A percentile compares a stretch with the other conserved stretches of the same genome.
Evolutionary conservation across 2,329 filamentous ascomycete genomes (phyloP).

Genomic region (Botrytis hyacinthi): DNA sequence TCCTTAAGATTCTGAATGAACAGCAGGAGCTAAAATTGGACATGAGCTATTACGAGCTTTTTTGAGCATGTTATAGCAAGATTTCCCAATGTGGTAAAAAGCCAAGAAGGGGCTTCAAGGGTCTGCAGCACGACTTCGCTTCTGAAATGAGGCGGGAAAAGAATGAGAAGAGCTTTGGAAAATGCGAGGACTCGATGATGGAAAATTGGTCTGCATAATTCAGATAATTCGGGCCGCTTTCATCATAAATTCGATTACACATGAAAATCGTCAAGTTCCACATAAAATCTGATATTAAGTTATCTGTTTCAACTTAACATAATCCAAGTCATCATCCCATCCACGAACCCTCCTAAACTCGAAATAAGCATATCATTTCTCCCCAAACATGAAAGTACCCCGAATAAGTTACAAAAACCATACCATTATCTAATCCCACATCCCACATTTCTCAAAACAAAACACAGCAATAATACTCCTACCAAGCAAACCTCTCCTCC

Average conservation of each 20-base stretch:
- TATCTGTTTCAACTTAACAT: neutral
- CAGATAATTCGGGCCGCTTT: neutral
- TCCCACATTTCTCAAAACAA: neutral
- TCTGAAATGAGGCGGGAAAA: neutral
- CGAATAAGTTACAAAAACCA: neutral
- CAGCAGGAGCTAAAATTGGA: no score
- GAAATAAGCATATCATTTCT: neutral
- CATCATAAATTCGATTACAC: neutral
- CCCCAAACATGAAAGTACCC: neutral
- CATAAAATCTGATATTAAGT: neutral
- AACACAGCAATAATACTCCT: neutral
- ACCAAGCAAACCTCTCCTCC: slow-evolving; percentile 8
- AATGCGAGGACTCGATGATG: neutral
- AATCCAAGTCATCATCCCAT: neutral
- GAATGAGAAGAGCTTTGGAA: neutral
- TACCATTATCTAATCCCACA: neutral
- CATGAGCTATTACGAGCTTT: neutral
- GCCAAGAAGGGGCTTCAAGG: neutral
- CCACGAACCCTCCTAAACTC: neutral
- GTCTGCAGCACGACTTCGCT: neutral
- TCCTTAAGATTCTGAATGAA: no score
- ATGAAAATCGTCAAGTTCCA: neutral
- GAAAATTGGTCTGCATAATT: neutral
- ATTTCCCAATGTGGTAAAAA: no score
- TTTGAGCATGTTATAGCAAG: neutral